These are phyloP conservation scores for Pyronema domesticum DNA, from an alignment of 495 filamentous ascomycete species.

Conservation along the genomic window DNA sequence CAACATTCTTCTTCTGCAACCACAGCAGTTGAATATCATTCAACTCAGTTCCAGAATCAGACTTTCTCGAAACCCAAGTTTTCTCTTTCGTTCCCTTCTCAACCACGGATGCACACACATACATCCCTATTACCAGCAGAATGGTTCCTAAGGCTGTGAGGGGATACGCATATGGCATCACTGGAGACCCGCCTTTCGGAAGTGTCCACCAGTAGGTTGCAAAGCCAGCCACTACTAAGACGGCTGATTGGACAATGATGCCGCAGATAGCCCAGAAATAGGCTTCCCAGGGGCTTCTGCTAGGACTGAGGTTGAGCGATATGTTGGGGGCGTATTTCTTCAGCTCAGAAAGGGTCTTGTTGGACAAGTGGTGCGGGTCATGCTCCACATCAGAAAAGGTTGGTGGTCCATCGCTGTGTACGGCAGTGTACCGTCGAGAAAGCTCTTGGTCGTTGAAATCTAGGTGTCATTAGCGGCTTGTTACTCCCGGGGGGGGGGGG, in stretches of 20 bases:
- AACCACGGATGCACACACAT: constrained; percentile 10
- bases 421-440: background rate
- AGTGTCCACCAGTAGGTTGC: background rate
- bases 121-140: constrained; percentile 10
- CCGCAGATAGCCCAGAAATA: constrained; percentile 2
- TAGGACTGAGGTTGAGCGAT: constrained; percentile 3
- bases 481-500: no score
- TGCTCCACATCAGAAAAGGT: background rate
- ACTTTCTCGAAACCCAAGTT: background rate
- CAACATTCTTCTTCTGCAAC: constrained; percentile 5
- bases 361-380: background rate
- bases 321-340: constrained; percentile 6
- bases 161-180: constrained; percentile 5
- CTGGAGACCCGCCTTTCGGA: background rate
- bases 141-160: constrained; percentile 7
- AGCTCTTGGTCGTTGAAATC: background rate
- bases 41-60: background rate
- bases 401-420: background rate
- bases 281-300: background rate
- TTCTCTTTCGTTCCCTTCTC: constrained; percentile 6
- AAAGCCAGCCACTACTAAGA: constrained; percentile 8
- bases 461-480: background rate
- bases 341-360: background rate
- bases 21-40: constrained; percentile 4
- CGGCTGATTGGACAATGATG: constrained; percentile 7